Evolutionary conservation across 305 asterid species (phyloP), one percentile per base, ranked within the genome.

Genomic region (Monarda citriodora): DNA sequence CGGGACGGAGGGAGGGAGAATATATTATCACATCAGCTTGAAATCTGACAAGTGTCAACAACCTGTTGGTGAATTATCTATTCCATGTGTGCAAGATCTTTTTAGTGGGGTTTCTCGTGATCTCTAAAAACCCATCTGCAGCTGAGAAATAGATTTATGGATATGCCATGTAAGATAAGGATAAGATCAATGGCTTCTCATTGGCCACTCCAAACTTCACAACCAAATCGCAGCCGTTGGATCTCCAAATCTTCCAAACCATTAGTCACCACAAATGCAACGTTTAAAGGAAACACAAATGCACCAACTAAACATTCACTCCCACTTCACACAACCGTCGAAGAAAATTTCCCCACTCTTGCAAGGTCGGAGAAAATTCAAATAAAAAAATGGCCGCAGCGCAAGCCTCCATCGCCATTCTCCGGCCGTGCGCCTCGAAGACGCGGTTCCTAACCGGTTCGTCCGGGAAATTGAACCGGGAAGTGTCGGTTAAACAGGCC

Each of bases 401-500:
- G 25, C 89, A 84, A 59, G 85, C 96, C 49, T 82, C 93, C 14
- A 76, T 72, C 23, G 82, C 90, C 42, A 73, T 65, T 67, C 82
- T 82, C 82, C 80, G 80, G 75, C 93, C 95, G 11, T 73, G 82
- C 38, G 66, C 81, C n/a, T 70, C 78, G 3, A 79, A 67, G 63
- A 65, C 79, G 69, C 76, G 78, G 57, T 87, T 87, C 66, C 67
- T 80, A 21, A 67, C 70, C 18, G 96, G 97, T 11, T 84, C 96
- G 5, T 44, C 86, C 17, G 86, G 85, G 10, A 92, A 70, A 60
- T 50, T 89, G 71, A 82, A 81, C 79, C 63, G 75, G 72, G 89
- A 75, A 52, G 69, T 77, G 34, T 75, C 82, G 6, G 54, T 91
- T 58, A 79, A 68, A 61, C 81, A 72, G 12, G 61, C 85, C 3